Conservation (phyloP, 768 basidiomycete genomes). For the Russula compacta region DNA sequence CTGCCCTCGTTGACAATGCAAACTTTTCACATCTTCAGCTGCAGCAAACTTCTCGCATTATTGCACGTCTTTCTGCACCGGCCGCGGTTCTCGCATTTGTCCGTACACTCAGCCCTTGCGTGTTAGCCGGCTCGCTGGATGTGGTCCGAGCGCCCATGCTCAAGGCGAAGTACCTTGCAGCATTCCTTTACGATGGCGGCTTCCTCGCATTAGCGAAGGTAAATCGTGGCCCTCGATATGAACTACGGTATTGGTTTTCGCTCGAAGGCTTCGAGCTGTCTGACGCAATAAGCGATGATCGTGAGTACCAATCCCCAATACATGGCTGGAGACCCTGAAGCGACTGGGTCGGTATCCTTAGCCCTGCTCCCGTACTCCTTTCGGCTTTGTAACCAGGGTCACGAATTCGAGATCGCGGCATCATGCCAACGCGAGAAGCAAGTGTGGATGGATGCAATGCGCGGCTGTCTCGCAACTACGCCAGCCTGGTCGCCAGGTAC, state of each 20-base stretch:
- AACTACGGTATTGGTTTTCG: constrained; percentile 83
- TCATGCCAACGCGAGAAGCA: constrained; percentile 78
- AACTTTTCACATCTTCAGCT: constrained; percentile 9
- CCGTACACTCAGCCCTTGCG: constrained; percentile 66
- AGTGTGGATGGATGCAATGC: constrained; percentile 72
- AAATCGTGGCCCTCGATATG: constrained; percentile 68
- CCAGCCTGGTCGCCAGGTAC: constrained; percentile 44
- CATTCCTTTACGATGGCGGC: constrained; percentile 80
- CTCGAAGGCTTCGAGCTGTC: constrained; percentile 62
- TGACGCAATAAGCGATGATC: constrained; percentile 62
- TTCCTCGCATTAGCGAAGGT: constrained; percentile 87
- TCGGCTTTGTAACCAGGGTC: constrained; percentile 9
- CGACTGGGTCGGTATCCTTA: constrained; percentile 26
- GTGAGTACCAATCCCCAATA: constrained; percentile 37
- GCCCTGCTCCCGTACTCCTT: constrained; percentile 60
- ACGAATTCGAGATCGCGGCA: constrained; percentile 70
- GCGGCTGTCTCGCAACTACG: constrained; percentile 37
- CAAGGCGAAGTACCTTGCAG: constrained; percentile 67
- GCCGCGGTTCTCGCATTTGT: constrained; percentile 48
- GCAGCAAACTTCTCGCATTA: constrained; percentile 15
- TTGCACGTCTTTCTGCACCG: constrained; percentile 28
- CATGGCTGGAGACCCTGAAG: neutral
- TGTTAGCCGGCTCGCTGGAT: constrained; percentile 80
- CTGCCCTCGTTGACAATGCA: constrained; percentile 18
- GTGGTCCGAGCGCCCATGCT: constrained; percentile 66